phyloP scores from a whole-genome alignment of 2,329 filamentous ascomycete genomes.

The Fusarium phyllophilum region DNA sequence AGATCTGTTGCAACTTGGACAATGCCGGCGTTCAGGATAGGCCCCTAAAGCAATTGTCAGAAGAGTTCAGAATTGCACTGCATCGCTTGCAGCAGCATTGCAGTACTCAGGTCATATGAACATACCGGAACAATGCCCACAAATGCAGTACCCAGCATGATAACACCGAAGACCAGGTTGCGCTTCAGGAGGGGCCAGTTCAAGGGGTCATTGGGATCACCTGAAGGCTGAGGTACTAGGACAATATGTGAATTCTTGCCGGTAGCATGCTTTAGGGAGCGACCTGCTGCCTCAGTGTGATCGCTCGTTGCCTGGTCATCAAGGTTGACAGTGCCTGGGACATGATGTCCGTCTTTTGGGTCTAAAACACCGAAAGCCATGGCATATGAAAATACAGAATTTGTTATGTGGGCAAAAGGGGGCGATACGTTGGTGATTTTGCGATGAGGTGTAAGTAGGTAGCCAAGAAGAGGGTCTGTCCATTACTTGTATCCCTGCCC shows the following conservation, averaged over 20 bases:
- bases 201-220: conserved; percentile 21
- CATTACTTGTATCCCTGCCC: too few species aligned
- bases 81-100: too few species aligned
- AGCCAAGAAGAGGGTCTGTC: too few species aligned
- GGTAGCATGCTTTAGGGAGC: background rate
- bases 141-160: conserved; percentile 3
- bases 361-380: background rate
- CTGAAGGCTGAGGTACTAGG: conserved; percentile 17
- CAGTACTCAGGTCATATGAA: background rate
- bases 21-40: conserved; percentile 12
- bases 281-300: background rate
- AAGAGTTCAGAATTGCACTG: background rate
- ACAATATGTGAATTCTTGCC: conserved; percentile 10
- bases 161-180: background rate
- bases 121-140: conserved; percentile 3
- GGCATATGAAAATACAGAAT: too few species aligned
- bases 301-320: background rate
- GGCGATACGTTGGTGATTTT: too few species aligned
- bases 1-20: conserved; percentile 5
- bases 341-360: background rate
- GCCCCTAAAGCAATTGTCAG: background rate
- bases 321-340: conserved; percentile 6
- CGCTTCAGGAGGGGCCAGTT: conserved; percentile 12
- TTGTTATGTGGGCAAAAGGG: too few species aligned
- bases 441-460: too few species aligned